Conservation (phyloP, 2,329 filamentous ascomycete genomes). For the Clarireedia sp. region DNA sequence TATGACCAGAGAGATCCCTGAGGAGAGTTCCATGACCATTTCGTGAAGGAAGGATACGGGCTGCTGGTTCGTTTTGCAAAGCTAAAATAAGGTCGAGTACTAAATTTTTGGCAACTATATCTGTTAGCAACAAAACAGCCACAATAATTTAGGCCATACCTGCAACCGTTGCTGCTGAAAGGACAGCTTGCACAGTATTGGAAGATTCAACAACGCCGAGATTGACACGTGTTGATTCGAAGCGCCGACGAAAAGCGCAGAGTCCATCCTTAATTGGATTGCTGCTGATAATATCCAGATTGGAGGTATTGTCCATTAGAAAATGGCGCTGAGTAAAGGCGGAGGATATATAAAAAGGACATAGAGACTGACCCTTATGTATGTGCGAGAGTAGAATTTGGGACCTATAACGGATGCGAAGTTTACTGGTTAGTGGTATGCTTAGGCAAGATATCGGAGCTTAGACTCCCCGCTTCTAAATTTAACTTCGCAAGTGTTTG, state of each 20-base stretch:
- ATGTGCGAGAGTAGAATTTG: too few species aligned
- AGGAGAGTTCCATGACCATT: too few species aligned
- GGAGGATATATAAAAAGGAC: too few species aligned
- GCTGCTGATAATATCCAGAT: constrained; percentile 16
- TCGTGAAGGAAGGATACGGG: too few species aligned
- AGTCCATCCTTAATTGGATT: constrained; percentile 15
- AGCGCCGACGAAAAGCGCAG: constrained; percentile 14
- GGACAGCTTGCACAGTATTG: constrained; percentile 15
- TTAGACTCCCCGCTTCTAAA: not conserved
- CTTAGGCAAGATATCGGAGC: not conserved
- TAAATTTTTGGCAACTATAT: too few species aligned
- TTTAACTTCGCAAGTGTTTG: not conserved
- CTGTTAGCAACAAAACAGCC: too few species aligned
- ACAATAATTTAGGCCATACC: constrained; percentile 16
- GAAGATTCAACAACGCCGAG: constrained; percentile 14
- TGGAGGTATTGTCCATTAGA: constrained; percentile 14
- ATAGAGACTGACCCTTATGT: too few species aligned
- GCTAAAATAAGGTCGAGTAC: too few species aligned
- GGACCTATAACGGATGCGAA: too few species aligned
- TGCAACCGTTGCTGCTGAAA: constrained; percentile 14
- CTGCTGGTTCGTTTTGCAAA: too few species aligned
- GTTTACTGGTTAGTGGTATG: too few species aligned
- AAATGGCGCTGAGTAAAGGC: not conserved
- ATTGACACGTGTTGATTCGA: constrained; percentile 16
- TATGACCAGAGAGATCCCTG: too few species aligned